Percentiles rank a stretch among this genome's conserved stretches.
phyloP scores from a whole-genome alignment of 2,329 filamentous ascomycete genomes.

The Arthrobotrys iridis region DNA sequence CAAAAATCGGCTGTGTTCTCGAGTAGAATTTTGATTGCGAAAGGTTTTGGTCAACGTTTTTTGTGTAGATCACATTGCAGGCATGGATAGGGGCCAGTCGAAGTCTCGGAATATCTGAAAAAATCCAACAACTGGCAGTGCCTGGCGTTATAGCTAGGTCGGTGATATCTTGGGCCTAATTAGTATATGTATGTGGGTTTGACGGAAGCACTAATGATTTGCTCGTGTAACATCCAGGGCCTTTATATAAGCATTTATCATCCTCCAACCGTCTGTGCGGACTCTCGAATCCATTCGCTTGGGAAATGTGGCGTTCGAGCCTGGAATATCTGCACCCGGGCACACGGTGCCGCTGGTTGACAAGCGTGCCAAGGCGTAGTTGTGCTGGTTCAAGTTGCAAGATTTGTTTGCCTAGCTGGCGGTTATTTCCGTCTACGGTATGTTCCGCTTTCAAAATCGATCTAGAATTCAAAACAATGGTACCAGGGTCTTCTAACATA shows the following conservation, averaged over 20 bases:
- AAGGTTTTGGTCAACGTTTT: not conserved
- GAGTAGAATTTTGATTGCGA: not conserved
- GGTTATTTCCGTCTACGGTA: conserved; percentile 5
- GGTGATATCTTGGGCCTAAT: too few species aligned
- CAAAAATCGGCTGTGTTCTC: not conserved
- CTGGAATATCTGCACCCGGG: not conserved
- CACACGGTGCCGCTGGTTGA: too few species aligned
- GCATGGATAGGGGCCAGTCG: not conserved
- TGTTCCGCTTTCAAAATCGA: not conserved
- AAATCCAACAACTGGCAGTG: too few species aligned
- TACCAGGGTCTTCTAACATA: too few species aligned
- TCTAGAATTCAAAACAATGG: not conserved
- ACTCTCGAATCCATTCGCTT: not conserved
- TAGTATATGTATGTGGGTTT: too few species aligned
- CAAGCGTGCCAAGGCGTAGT: not conserved
- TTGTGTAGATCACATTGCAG: conserved; percentile 3
- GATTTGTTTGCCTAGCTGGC: not conserved
- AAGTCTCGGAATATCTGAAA: not conserved
- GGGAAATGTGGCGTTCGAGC: not conserved
- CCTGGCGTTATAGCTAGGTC: not conserved
- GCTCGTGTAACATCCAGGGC: not conserved
- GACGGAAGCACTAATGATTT: not conserved
- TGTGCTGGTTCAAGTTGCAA: not conserved
- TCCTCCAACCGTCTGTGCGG: not conserved
- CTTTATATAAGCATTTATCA: not conserved